Evolutionary conservation across 768 basidiomycete genomes (phyloP).

Genomic region (Boletellus ananas): DNA sequence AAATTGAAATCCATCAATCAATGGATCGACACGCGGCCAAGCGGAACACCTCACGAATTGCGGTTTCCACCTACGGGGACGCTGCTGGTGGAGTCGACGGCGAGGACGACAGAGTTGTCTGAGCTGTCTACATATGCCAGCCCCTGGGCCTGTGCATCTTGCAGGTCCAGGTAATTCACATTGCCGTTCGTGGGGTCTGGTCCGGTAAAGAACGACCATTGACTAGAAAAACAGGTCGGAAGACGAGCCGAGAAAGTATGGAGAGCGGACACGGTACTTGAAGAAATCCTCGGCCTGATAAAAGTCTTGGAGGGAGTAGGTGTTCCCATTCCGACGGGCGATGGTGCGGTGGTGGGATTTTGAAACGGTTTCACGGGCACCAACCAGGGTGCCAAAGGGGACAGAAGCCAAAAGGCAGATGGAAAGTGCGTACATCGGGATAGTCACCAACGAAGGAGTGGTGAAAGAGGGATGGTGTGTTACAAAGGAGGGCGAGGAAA

Average conservation of each 20-base stretch:
- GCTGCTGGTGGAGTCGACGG: constrained; percentile 54
- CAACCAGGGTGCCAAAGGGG: constrained; percentile 36
- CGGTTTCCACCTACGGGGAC: constrained; percentile 52
- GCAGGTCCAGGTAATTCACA: constrained; percentile 54
- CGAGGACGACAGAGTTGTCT: constrained; percentile 54
- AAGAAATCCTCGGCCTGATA: constrained; percentile 57
- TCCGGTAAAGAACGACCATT: constrained; percentile 63
- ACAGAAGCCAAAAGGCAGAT: constrained; percentile 30
- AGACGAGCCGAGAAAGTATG: neutral
- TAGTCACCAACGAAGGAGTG: constrained; percentile 10
- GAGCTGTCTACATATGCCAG: constrained; percentile 58
- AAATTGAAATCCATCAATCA: neutral
- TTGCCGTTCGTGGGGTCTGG: constrained; percentile 68
- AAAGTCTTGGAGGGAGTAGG: constrained; percentile 37
- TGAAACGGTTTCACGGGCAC: constrained; percentile 26
- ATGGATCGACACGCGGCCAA: neutral
- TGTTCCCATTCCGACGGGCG: constrained; percentile 21
- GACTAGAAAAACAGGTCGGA: constrained; percentile 33
- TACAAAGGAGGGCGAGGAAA: neutral
- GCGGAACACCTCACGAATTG: constrained; percentile 38
- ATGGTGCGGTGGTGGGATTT: constrained; percentile 30
- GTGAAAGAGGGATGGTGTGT: neutral
- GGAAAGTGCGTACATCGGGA: constrained; percentile 33
- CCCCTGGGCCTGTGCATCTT: constrained; percentile 45
- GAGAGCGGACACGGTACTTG: constrained; percentile 39